Base-by-base conservation (phyloP, 108 stramenopile species). In the Chaetoceros tenuissimus region DNA sequence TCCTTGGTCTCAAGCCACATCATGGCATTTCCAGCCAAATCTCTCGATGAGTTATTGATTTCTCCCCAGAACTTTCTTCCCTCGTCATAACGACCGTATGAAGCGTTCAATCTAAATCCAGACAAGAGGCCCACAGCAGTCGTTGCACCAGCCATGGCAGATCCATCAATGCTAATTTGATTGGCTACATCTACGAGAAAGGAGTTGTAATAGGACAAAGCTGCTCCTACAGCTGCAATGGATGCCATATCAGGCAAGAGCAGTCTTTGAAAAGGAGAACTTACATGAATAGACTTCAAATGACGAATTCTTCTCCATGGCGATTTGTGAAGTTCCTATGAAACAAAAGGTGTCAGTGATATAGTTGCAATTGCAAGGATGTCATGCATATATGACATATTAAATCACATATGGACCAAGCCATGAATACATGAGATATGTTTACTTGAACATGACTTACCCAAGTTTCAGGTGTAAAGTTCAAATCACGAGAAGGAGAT, bases 51-150 rank as follows among this genome's bases (percentile, higher is more conserved):
- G 3, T 53, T 65, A 55, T 80, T 64, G 8, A 68, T 51, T 1
- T 40, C 52, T 34, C 72, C 52, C 57, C 55, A 44, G 31, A 61
- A 48, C 48, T 53, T 73, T 5, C 78, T 59, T 47, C 55, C 74
- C 21, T 80, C 78, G 10, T 58, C 46, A 53, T 70, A 76, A 19
- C 78, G 55, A 30, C 68, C 75, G 40, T 80, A 76, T 26, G 53
- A 55, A 0, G 68, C 61, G 52, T 80, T 80, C 48, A 80, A 49
- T 23, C 78, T 68, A 60, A 80, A 80, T n/a, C 71, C 78, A 20
- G 75, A 62, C 18, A 80, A 49, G 2, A 80, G 21, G 7, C 60
- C 75, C 51, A 80, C 63, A 27, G 74, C 78, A 47, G 75, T 73
- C 2, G 75, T 76, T 13, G 47, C 72, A n/a, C 63, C 75, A 19